Evolutionary conservation across 768 basidiomycete genomes (phyloP), one percentile per base, ranked within the genome.

Genomic region (Termitomyces sp.): DNA sequence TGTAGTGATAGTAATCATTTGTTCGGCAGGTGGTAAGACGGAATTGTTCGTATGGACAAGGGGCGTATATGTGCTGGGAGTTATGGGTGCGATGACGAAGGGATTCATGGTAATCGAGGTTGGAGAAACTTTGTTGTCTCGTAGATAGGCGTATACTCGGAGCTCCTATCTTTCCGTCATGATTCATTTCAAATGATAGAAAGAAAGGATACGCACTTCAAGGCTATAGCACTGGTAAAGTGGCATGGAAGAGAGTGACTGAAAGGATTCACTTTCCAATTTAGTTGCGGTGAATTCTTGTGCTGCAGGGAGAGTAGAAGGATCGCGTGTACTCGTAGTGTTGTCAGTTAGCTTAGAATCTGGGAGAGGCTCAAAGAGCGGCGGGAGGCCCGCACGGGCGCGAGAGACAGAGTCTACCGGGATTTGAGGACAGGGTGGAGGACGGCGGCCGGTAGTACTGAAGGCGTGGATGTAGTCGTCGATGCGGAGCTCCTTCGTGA

Each of bases 391-490:
- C 21, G 81, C 64, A 0, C 78, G 71, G 11, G 67, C 59, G 9
- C 84, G 78, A 38, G 73, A 73, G n/a, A 55, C 62, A 1, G 74
- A 70, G 19, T 72, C 73, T n/a, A 71, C 67, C 0, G 85, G 85
- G 3, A 73, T 66, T 51, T 70, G 72, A 0, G 83, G 79, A 38
- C 73, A 75, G 9, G 83, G 81, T 15, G 52, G 62, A 3, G 85
- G 85, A 5, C 79, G 74, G 41, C 68, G 63, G 15, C 79, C 76
- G 0, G 80, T 81, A 0, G 74, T 60, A 30, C 61, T 65, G 61
- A 81, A 85, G 0, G 79, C 74, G 21, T 66, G 67, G 30, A 83
- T 59, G 60, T 87, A 87, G 64, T 85, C 84, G 38, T 75, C 70
- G 5, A 76, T 60, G 40, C 85, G 79, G 26, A 75, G 67, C 72